Conservation (phyloP, 2,329 filamentous ascomycete species). For the Tolypocladium ovalisporum region DNA sequence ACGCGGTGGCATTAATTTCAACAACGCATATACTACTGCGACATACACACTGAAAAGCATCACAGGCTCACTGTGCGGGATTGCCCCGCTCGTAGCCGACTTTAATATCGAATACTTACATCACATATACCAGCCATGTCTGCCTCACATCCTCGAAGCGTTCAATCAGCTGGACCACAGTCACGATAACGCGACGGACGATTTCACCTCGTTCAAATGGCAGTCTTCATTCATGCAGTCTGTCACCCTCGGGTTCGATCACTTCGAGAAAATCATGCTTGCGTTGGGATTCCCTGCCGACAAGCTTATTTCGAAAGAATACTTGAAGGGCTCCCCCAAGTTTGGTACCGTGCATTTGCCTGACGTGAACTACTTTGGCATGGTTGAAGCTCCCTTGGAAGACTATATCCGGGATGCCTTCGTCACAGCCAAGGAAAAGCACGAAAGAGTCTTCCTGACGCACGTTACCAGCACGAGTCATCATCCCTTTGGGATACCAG, state of each 20-base stretch:
- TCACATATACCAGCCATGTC: slow-evolving; percentile 33
- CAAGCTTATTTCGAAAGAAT: slow-evolving; percentile 16
- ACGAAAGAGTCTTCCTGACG: slow-evolving; percentile 21
- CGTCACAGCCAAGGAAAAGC: slow-evolving; percentile 12
- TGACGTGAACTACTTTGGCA: slow-evolving; percentile 24
- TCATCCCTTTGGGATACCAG: slow-evolving; percentile 21
- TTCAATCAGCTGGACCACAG: slow-evolving; percentile 14
- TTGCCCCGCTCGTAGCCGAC: slow-evolving; percentile 28
- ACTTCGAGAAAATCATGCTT: slow-evolving; percentile 19
- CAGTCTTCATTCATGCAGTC: slow-evolving; percentile 21
- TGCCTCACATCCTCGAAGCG: slow-evolving; percentile 26
- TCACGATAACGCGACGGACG: not conserved
- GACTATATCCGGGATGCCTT: slow-evolving; percentile 22
- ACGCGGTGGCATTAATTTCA: slow-evolving; percentile 27
- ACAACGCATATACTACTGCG: slow-evolving; percentile 26
- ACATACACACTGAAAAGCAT: slow-evolving; percentile 34
- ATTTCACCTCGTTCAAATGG: slow-evolving; percentile 18
- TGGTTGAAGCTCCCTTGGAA: slow-evolving; percentile 18
- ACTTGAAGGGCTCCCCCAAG: slow-evolving; percentile 16
- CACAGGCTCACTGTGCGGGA: slow-evolving; percentile 28
- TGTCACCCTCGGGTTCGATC: slow-evolving; percentile 21
- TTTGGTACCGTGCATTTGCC: slow-evolving; percentile 16
- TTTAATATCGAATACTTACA: slow-evolving; percentile 29
- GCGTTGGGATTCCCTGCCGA: slow-evolving; percentile 18
- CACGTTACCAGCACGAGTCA: slow-evolving; percentile 25